These are phyloP conservation scores for Excoecaria cochinchinensis DNA, from an alignment of 345 rosid species.

Conservation along the genomic window DNA sequence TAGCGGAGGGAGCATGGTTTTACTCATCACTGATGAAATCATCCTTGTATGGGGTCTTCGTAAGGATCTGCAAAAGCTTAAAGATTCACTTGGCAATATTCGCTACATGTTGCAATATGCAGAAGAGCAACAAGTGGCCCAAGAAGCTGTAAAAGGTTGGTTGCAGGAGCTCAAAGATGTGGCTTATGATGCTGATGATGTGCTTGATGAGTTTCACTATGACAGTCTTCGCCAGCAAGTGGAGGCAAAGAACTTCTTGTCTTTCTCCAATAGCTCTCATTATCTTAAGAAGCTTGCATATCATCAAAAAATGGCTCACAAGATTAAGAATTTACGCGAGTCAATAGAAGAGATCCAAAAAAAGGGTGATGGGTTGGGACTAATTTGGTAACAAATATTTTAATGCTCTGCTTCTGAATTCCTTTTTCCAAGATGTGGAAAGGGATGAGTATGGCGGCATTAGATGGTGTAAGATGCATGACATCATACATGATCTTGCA, in stretches of 20 bases:
- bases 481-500: slow-evolving; percentile 31
- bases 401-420: slow-evolving; percentile 16
- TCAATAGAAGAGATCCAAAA: no score
- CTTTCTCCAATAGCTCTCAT: not conserved
- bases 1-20: not conserved
- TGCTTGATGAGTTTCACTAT: not conserved
- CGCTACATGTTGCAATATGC: not conserved
- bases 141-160: not conserved
- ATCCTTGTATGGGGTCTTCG: not conserved
- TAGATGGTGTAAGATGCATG: slow-evolving; percentile 27
- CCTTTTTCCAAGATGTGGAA: slow-evolving; percentile 26
- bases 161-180: not conserved
- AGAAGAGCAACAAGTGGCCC: not conserved
- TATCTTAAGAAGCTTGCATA: no score
- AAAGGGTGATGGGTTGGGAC: no score
- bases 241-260: not conserved
- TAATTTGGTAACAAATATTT: slow-evolving; percentile 23
- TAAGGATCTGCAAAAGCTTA: not conserved
- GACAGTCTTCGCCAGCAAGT: not conserved
- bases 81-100: not conserved
- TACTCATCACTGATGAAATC: not conserved
- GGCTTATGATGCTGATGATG: not conserved
- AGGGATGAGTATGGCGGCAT: slow-evolving; percentile 2
- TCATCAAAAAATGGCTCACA: not conserved
- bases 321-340: not conserved